Conservation (phyloP, 495 filamentous ascomycete species). For the Oidiodendron maius region DNA sequence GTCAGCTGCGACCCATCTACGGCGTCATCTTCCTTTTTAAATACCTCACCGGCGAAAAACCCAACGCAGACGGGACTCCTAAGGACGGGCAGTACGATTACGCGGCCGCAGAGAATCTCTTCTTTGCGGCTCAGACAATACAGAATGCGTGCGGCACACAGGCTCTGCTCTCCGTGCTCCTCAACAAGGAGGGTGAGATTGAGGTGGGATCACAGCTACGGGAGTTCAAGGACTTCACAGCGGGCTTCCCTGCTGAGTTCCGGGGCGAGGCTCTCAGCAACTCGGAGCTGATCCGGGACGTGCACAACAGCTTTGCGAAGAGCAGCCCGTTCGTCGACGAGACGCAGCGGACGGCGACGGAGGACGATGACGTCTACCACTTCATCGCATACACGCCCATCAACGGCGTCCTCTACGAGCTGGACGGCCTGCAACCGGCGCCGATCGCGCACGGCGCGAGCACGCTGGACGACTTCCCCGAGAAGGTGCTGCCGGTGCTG, state of each 20-base stretch:
- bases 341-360: constrained; percentile 54
- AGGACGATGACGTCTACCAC: constrained; percentile 85
- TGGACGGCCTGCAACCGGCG: constrained; percentile 89
- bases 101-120: constrained; percentile 66
- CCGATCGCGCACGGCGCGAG: constrained; percentile 85
- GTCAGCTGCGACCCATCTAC: constrained; percentile 76
- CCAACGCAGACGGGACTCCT: constrained; percentile 51
- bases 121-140: constrained; percentile 97
- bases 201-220: constrained; percentile 54
- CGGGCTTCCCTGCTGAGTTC: constrained; percentile 76
- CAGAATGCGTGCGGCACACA: constrained; percentile 99
- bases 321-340: constrained; percentile 90
- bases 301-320: constrained; percentile 89
- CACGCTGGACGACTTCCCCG: constrained; percentile 61
- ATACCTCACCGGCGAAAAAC: constrained; percentile 72
- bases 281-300: constrained; percentile 76
- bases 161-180: constrained; percentile 83
- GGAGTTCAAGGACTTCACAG: constrained; percentile 89
- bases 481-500: constrained; percentile 80
- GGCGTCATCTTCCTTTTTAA: constrained; percentile 99
- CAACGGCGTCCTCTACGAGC: constrained; percentile 77
- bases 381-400: constrained; percentile 93
- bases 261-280: constrained; percentile 56
- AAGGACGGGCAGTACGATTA: constrained; percentile 75
- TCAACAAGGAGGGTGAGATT: constrained; percentile 66